Evolutionary conservation across 371 early-diverging fungal genomes (phyloP), one percentile per base, ranked within the genome.

Genomic region (Sporodiniella umbellata): DNA sequence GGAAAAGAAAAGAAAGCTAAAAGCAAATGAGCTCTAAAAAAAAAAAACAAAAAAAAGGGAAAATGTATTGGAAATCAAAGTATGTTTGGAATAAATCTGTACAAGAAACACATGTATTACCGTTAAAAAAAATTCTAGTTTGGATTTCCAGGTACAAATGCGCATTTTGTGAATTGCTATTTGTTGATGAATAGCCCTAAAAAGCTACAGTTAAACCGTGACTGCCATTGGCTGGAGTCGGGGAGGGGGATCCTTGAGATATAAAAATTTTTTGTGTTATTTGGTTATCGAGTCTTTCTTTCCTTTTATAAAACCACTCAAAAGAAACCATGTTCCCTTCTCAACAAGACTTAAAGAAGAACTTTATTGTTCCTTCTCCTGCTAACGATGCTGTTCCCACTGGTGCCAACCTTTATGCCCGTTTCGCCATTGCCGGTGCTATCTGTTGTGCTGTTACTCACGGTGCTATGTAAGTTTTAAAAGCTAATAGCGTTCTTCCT

Each of bases 391-490:
- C 65, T 59, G 58, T 70, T 40, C 70, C 78, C 51, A 75, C 84
- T 52, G 87, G 87, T 58, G 75, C 70, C 47, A 60, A 61, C 59
- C 77, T 87, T 33, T 87, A 87, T 48, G 78, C 84, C 44, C 84
- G 87, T 66, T 87, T 84, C 68, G 87, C 87, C 47, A 72, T 85
- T 56, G 85, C 87, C 42, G 87, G 87, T 69, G 86, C 86, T 53
- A 53, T 85, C 55, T 84, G 87, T 75, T 87, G 87, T 66, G 65
- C 72, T 63, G 70, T 87, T 68, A 87, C 87, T 64, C 87, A 87
- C 75, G 85, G 86, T 74, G 86, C 81, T 57, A 78, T 85, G 75
- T 58, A 62, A 56, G 56, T 61, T 37, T 26, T 26, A 6, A 40
- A 33, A 15, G 4, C 22, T n/a, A 19, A 30, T 37, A 8, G 19